phyloP scores from a whole-genome alignment of 371 early-diverging fungal species.

The Rhizopus delemar region DNA sequence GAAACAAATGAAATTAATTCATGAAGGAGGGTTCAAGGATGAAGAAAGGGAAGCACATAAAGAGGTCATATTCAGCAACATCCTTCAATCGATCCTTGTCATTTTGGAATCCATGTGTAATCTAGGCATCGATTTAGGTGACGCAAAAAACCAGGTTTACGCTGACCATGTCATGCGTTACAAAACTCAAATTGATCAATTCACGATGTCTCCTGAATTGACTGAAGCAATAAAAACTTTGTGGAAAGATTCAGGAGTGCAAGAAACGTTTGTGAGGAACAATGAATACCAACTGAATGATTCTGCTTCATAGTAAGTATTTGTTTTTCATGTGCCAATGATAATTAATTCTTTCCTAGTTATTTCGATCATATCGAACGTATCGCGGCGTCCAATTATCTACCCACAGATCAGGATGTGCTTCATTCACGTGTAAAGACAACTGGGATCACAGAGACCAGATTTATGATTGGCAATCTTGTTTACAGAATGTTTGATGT shows the following conservation, averaged over 20 bases:
- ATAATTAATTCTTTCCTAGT: conserved; percentile 18
- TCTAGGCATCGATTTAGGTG: conserved; percentile 63
- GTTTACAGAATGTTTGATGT: conserved; percentile 87
- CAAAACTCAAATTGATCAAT: conserved; percentile 73
- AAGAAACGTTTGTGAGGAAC: conserved; percentile 29
- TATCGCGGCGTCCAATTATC: conserved; percentile 62
- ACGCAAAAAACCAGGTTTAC: conserved; percentile 60
- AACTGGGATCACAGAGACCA: conserved; percentile 79
- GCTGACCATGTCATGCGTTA: conserved; percentile 64
- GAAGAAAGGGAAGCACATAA: conserved; percentile 89
- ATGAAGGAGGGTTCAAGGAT: conserved; percentile 85
- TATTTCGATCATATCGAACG: conserved; percentile 85
- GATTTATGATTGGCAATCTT: conserved; percentile 73
- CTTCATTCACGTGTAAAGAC: conserved; percentile 74
- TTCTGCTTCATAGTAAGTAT: conserved; percentile 67
- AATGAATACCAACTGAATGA: conserved; percentile 78
- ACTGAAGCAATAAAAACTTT: conserved; percentile 73
- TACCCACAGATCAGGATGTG: conserved; percentile 81
- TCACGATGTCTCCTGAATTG: conserved; percentile 70
- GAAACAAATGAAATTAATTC: conserved; percentile 97
- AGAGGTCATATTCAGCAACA: conserved; percentile 92
- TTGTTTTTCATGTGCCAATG: background rate
- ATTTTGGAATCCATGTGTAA: conserved; percentile 90
- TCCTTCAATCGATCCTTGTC: conserved; percentile 90
- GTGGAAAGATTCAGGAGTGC: conserved; percentile 84